Conservation (phyloP, 192 early-diverging fungal genomes). For the Backusella macrospora region DNA sequence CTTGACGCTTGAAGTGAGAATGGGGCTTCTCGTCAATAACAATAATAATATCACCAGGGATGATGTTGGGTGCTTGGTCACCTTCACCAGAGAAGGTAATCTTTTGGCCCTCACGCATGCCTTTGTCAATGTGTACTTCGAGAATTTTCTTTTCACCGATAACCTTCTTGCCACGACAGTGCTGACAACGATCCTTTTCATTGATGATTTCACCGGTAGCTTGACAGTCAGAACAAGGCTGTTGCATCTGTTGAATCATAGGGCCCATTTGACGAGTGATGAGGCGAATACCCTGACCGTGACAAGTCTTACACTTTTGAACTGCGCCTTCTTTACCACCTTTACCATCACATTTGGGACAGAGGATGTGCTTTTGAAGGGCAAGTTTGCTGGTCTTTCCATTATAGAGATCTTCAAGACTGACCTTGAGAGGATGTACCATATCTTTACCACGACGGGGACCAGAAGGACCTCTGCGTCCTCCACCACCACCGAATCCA, state of each 20-base stretch:
- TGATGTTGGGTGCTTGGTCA: slow-evolving; percentile 92
- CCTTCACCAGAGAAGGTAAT: slow-evolving; percentile 95
- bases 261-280: slow-evolving; percentile 96
- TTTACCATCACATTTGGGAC: slow-evolving; percentile 90
- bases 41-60: slow-evolving; percentile 98
- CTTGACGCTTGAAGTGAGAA: slow-evolving; percentile 88
- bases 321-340: slow-evolving; percentile 96
- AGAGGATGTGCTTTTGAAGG: slow-evolving; percentile 93
- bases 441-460: slow-evolving; percentile 97
- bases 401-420: slow-evolving; percentile 84
- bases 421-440: slow-evolving; percentile 86
- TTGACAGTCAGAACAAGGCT: slow-evolving; percentile 88
- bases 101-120: slow-evolving; percentile 97
- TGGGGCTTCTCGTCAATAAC: slow-evolving; percentile 95
- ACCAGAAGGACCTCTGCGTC: slow-evolving; percentile 42
- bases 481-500: slow-evolving; percentile 58
- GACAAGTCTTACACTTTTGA: slow-evolving; percentile 80
- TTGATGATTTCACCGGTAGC: slow-evolving; percentile 93
- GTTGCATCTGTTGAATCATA: slow-evolving; percentile 99
- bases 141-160: slow-evolving; percentile 91
- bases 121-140: slow-evolving; percentile 96
- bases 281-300: slow-evolving; percentile 90
- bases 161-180: slow-evolving; percentile 91
- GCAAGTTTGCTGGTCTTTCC: slow-evolving; percentile 95
- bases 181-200: slow-evolving; percentile 89